Evolutionary conservation across 2,329 filamentous ascomycete genomes (phyloP), one percentile per base, ranked within the genome.

Genomic region (Neoscytalidium dimidiatum): DNA sequence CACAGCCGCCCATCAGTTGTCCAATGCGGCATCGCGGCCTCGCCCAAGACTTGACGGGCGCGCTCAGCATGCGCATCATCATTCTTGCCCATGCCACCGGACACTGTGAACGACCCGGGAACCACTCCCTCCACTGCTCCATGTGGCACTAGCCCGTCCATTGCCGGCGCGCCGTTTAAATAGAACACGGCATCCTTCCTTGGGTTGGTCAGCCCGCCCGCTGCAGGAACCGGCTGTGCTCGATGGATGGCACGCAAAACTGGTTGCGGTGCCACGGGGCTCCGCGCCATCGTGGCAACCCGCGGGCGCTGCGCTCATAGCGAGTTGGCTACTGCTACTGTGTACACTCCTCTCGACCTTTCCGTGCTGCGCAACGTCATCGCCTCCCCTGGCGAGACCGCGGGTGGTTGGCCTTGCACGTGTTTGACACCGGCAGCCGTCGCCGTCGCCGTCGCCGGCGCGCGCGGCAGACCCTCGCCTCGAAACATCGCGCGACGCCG

Each of bases 161-260:
- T n/a, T 44, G 26, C 38, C 53, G 53, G 14, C 17, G 41, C 38
- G 56, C 53, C 26, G 56, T 46, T 43, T 46, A 31, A 46, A 60
- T 60, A 44, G 56, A 31, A 46, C 38, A 33, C 53, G 53, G 53
- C 35, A 58, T 58, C 53, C 53, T 58, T 58, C 35, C 56, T 31
- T 17, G 38, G 41, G 56, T 60, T 60, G 56, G 56, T 17, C 56
- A 60, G 56, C 31, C 33, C 56, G 56, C 41, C 38, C 41, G 56
- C 56, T 60, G 56, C 56, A 60, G 56, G 56, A 60, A 60, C 56
- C 38, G 41, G 56, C 53, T 58, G 53, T 43, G 53, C 53, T 29
- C 53, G 23, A 58, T 29, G 17, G 35, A 29, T 17, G 35, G 53
- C 53, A 58, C 35, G 53, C 53, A n/a, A 44, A 44, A 17, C 56